phyloP scores from a whole-genome alignment of 2,329 filamentous ascomycete genomes.

The Beauveria rudraprayagi region DNA sequence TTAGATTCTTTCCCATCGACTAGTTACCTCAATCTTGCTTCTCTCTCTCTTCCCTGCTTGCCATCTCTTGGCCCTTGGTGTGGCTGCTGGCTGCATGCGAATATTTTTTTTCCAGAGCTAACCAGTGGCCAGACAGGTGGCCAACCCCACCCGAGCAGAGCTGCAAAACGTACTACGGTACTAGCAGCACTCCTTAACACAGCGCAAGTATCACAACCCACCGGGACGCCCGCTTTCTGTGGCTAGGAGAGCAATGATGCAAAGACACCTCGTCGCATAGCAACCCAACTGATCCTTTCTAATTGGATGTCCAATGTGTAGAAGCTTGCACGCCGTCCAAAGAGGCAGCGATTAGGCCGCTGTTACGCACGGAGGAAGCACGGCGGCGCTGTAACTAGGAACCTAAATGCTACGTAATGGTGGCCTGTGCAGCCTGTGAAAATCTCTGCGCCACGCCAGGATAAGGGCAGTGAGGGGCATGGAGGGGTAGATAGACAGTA shows the following conservation, averaged over 20 bases:
- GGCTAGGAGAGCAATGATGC: background rate
- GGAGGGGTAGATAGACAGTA: slow-evolving; percentile 3
- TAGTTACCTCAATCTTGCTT: background rate
- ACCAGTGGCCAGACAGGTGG: background rate
- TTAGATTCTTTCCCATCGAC: background rate
- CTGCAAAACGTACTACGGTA: background rate
- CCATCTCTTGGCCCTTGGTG: background rate
- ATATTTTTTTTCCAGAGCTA: background rate
- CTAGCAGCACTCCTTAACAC: background rate
- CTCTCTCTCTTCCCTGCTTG: background rate
- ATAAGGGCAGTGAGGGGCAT: background rate
- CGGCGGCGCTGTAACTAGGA: background rate
- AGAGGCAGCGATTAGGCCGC: background rate
- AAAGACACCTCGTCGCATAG: background rate
- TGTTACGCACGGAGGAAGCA: background rate
- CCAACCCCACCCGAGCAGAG: too few relatives aligned
- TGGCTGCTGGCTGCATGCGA: background rate
- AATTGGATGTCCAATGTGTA: background rate
- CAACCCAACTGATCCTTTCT: background rate
- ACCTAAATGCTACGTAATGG: background rate
- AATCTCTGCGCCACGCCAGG: slow-evolving; percentile 1
- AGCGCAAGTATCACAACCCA: background rate
- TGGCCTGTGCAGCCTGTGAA: slow-evolving; percentile 6
- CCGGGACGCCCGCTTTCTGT: background rate
- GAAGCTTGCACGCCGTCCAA: background rate